Base-by-base conservation (phyloP, 129 eudicot species). In the sunflower (Helianthus annuus) region DNA sequence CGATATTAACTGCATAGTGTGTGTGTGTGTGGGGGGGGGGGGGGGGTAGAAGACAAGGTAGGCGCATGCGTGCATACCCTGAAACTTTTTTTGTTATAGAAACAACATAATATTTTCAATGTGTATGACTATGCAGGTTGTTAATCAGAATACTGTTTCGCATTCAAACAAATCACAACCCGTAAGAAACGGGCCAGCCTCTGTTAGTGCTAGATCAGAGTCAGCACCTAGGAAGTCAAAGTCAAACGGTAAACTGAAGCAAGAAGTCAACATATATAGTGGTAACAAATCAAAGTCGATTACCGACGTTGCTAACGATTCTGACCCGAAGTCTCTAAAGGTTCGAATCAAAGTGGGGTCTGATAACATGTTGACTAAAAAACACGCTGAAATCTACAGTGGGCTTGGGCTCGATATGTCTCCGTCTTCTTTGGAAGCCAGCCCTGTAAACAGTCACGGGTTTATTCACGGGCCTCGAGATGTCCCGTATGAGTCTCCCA, bases 351-450 rank as follows among this genome's bases (percentile, higher is more conserved):
- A 74, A 81, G 84, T 94, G 65, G 88, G 97, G 7, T 75, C 93
- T 48, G 96, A 90, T 69, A 86, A 90, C 76, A 76, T 69, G 77
- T 68, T 86, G 42, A 80, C 84, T 39, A 76, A 72, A 79, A 84
- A 82, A 79, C 90, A 88, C 32, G 89, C 97, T 72, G 97, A 88
- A 79, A 86, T 94, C 69, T 94, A 88, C 75, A 88, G 96, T 81
- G 99, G 99, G 29, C 99, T 94, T 54, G 99, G 99, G 36, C 99
- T 94, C 6, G 98, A 80, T 78, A 82, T 79, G 9, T 95, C 99
- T 67, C 99, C 99, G 29, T 88, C 97, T 34, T 95, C 99, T 22
- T 54, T 81, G 76, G 94, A 88, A 67, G 81, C 79, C 48, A 91
- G 89, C 66, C 94, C 87, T 48, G 71, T 73, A 29, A 80, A 81